Evolutionary conservation across 2,329 filamentous ascomycete genomes (phyloP), one percentile per base, ranked within the genome.

Genomic region (Pseudocercospora macadamiae): DNA sequence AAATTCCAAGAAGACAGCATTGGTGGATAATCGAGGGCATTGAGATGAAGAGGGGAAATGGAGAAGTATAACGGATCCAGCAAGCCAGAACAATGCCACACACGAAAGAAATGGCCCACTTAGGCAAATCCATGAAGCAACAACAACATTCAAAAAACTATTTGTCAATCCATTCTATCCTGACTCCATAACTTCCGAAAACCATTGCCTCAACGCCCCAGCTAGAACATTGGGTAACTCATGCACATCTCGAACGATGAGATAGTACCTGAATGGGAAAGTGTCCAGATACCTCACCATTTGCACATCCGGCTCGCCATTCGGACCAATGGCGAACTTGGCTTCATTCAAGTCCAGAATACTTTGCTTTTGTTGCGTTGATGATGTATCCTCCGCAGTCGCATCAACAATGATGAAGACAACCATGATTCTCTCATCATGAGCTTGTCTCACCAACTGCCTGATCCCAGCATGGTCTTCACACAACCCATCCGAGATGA

Each of bases 341-440:
- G 92, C 93, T 75, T 92, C 89, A 74, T 92, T 91, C 68, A 97
- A 82, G 73, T 97, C 92, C 69, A 97, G 77, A 61, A 99, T 96
- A 68, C 87, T 89, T 55, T 72, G 68, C 65, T 81, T 80, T 64
- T 80, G 80, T 71, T 59, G 59, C 2, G 59, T 53, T 21, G 59
- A 62, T 9, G 57, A 45, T 25, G 64, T 45, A 25, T 61, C 59
- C 32, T 59, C 54, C 23, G 62, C 62, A 3, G 72, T 71, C 44
- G 85, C 81, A 78, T 99, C 95, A 71, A 99, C 91, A 69, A 99
- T 89, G 68, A 99, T 91, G 74, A 99, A 99, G 4, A 99, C 93
- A 63, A 97, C 87, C 91, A 99, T 97, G 72, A 99, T 96, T 14
- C 92, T 83, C 76, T 97, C 91, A 74, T 97, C 93, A 70, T 92